phyloP scores from a whole-genome alignment of 2,329 filamentous ascomycete genomes.

The Aspergillus pseudoviridinutans region DNA sequence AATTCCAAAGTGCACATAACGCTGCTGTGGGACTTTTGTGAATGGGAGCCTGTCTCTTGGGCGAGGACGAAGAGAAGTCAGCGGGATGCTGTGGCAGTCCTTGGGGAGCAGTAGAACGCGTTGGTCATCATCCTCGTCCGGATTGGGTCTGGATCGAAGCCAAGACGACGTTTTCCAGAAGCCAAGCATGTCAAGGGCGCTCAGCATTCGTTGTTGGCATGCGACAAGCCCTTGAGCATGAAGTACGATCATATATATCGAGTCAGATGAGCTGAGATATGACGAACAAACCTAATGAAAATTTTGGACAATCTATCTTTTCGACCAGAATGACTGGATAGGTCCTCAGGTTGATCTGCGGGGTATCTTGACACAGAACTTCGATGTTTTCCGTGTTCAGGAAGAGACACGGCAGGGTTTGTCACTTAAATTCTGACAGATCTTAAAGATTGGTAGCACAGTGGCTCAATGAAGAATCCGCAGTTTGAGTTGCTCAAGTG shows the following conservation, averaged over 20 bases:
- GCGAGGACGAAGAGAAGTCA: neutral
- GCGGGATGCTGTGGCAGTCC: neutral
- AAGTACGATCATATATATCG: neutral
- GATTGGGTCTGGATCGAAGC: slow-evolving; percentile 1
- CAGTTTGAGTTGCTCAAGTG: neutral
- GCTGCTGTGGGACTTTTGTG: neutral
- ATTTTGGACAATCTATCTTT: neutral
- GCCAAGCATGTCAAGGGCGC: neutral
- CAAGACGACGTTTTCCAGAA: slow-evolving; percentile 7
- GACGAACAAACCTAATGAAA: neutral
- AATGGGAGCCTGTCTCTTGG: neutral
- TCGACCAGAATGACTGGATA: neutral
- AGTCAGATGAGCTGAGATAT: neutral
- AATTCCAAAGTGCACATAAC: slow-evolving; percentile 6
- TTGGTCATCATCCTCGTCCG: slow-evolving; percentile 4
- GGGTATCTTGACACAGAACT: neutral
- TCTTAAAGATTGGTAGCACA: neutral
- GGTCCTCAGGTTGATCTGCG: neutral
- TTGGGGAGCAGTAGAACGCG: slow-evolving; percentile 3
- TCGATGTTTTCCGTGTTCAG: neutral
- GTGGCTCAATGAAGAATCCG: neutral
- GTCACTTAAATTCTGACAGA: neutral
- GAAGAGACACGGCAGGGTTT: neutral
- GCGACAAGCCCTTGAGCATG: neutral
- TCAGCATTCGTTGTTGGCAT: neutral